Conservation (phyloP, 768 basidiomycete genomes). For the Naganishia vishniacii region DNA sequence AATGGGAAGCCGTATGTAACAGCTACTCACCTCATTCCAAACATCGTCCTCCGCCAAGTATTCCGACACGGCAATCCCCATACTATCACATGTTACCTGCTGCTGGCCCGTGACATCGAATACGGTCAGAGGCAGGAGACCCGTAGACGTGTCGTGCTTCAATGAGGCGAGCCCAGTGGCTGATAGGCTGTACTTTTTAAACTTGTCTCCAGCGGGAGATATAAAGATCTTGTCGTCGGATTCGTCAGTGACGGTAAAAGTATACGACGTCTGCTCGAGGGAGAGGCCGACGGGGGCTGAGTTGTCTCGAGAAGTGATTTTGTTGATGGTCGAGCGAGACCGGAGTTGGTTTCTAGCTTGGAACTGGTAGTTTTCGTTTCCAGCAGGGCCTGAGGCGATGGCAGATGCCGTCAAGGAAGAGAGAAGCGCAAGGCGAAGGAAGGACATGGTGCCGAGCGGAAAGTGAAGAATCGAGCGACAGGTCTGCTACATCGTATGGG, state of each 20-base stretch:
- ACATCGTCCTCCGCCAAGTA: constrained; percentile 34
- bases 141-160: background rate
- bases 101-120: constrained; percentile 31
- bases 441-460: background rate
- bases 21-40: constrained; percentile 34
- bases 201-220: constrained; percentile 28
- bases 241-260: constrained; percentile 26
- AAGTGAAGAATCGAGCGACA: background rate
- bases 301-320: constrained; percentile 3
- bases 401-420: constrained; percentile 5
- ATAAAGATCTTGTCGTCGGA: constrained; percentile 29
- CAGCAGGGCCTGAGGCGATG: constrained; percentile 7
- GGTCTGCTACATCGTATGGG: too few relatives aligned
- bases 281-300: constrained; percentile 4
- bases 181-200: constrained; percentile 27
- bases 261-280: constrained; percentile 26
- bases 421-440: constrained; percentile 19
- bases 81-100: constrained; percentile 31
- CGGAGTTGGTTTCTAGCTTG: background rate
- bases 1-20: background rate
- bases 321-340: background rate
- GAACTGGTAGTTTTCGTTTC: constrained; percentile 20
- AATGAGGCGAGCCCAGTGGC: constrained; percentile 3
- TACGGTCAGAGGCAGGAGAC: constrained; percentile 31
- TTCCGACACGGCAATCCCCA: constrained; percentile 29